These are phyloP conservation scores for Verticillium nubilum DNA, from an alignment of 2,329 filamentous ascomycete genomes.

Conservation along the genomic window DNA sequence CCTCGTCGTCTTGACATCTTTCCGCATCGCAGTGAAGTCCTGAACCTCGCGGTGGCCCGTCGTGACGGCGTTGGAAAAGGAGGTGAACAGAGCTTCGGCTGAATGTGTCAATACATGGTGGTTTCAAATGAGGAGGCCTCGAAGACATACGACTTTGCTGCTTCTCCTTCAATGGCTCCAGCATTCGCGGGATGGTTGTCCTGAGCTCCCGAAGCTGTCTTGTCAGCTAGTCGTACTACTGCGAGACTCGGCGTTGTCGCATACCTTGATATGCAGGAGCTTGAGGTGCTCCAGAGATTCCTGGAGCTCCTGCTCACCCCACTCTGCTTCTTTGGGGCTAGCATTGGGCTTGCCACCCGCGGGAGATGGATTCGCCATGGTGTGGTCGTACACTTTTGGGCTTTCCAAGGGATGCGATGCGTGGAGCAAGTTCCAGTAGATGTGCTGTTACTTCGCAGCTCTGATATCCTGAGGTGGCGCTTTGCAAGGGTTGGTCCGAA, in stretches of 20 bases:
- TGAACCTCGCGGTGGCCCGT: slow-evolving; percentile 45
- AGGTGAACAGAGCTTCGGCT: slow-evolving; percentile 46
- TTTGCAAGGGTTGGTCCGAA: neutral
- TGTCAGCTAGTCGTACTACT: neutral
- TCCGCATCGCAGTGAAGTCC: slow-evolving; percentile 42
- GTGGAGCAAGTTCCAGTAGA: neutral
- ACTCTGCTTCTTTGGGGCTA: slow-evolving; percentile 22
- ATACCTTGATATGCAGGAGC: slow-evolving; percentile 49
- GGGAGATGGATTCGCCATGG: neutral
- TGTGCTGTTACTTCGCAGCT: neutral
- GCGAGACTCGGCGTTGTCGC: neutral
- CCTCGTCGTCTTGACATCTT: slow-evolving; percentile 38
- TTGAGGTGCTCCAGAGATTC: slow-evolving; percentile 45
- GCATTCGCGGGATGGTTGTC: slow-evolving; percentile 42
- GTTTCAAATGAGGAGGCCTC: neutral
- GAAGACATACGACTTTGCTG: slow-evolving; percentile 43
- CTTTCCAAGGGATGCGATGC: neutral
- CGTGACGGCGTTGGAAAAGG: slow-evolving; percentile 41
- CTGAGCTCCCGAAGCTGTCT: slow-evolving; percentile 40
- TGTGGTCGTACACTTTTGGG: neutral
- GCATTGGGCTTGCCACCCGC: neutral
- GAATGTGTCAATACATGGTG: slow-evolving; percentile 12
- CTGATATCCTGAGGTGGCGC: neutral
- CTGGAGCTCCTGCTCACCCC: slow-evolving; percentile 45
- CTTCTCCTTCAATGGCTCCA: slow-evolving; percentile 45